Evolutionary conservation across 305 asterid genomes (phyloP), one percentile per base, ranked within the genome.

Genomic region (Fraxinus xanthoxyloides): DNA sequence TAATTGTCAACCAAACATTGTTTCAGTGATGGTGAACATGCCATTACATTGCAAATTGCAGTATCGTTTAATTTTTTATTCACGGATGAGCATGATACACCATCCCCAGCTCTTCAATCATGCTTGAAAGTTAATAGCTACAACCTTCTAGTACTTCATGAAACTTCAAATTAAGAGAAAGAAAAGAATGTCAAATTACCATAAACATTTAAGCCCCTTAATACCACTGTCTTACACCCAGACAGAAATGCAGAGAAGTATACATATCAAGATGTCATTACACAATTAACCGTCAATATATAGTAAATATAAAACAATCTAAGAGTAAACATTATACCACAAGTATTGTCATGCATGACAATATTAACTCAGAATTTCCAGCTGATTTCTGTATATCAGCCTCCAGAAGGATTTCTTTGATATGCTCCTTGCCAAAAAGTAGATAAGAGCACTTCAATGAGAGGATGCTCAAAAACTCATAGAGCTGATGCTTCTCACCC

Each of bases 301-400:
- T 61, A 78, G 8, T 43, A 35, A 65, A 67, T 19, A 80, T 35
- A 81, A 56, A 88, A 78, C 72, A 65, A 84, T 72, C 74, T 17
- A 51, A 72, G 76, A 82, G 51, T 63, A 76, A 78, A 84, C 26
- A 79, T 19, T 89, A 56, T 93, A 97, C 99, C 98, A 95, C 99
- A 83, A 97, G 97, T 81, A 97, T 88, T 73, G 94, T 90, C 98
- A 95, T 97, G 95, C 98, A 93, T 81, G 98, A 92, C 88, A 91
- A 86, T 83, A 91, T 87, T 78, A 93, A 82, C 83, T 91, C 94
- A 19, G 86, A 87, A 85, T 84, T 92, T 85, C 97, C 98, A 81
- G 90, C 87, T 75, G 97, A 87, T 85, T 93, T 97, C 84, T 91
- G 97, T 23, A 77, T 70, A 30, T 89, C 90, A 83, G 94, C 94